These are phyloP conservation scores for Thermothielavioides terrestris DNA, from an alignment of 495 filamentous ascomycete genomes.

Conservation along the genomic window DNA sequence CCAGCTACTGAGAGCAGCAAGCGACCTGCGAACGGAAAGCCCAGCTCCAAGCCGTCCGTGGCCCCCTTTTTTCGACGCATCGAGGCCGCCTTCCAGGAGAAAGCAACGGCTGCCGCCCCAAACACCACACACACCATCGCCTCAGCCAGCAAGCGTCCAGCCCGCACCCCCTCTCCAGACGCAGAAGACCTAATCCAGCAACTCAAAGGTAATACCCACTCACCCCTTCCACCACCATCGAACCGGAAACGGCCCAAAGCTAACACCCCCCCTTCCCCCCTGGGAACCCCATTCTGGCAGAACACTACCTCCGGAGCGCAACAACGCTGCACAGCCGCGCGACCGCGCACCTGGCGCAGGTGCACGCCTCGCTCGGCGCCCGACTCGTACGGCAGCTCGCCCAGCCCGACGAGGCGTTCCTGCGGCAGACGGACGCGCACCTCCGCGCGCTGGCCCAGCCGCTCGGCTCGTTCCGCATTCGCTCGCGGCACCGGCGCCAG, in stretches of 20 bases:
- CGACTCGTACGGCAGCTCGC: constrained; percentile 2
- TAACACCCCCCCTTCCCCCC: not conserved
- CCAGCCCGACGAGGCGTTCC: constrained; percentile 11
- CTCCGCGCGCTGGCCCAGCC: constrained; percentile 4
- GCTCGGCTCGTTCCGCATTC: constrained; percentile 8
- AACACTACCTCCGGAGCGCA: constrained; percentile 15
- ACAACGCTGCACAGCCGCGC: constrained; percentile 10
- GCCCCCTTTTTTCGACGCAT: constrained; percentile 12
- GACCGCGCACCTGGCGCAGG: constrained; percentile 13
- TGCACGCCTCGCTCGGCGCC: constrained; percentile 11
- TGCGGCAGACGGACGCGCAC: constrained; percentile 9
- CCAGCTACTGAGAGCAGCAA: not conserved
- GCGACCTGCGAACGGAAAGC: not conserved
- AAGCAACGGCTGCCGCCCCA: not conserved
- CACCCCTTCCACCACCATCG: not conserved
- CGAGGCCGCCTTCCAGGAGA: constrained; percentile 9
- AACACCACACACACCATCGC: not conserved
- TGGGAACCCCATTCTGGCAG: constrained; percentile 6
- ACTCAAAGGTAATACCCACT: constrained; percentile 15
- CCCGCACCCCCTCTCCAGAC: constrained; percentile 1
- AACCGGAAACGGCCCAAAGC: not conserved
- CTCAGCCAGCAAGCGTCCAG: not conserved
- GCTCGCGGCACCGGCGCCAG: constrained; percentile 4
- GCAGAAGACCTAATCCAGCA: constrained; percentile 13
- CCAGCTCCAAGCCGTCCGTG: constrained; percentile 4